A percentile compares a stretch with the other conserved stretches of the same genome.
These are phyloP conservation scores for Gillenia trifoliata DNA, from an alignment of 306 rosid genomes.

Conservation along the genomic window DNA sequence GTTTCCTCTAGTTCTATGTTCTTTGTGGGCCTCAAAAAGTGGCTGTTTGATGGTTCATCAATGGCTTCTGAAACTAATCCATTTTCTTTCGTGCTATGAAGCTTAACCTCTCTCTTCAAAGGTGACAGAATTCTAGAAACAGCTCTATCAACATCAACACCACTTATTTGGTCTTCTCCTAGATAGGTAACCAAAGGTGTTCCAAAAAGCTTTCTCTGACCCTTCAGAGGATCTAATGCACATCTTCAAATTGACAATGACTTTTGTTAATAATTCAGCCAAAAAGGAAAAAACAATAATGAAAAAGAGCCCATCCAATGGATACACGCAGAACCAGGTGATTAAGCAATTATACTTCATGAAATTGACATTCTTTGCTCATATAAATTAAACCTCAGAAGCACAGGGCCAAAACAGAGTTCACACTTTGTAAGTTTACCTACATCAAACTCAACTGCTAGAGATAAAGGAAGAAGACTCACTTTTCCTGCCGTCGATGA, in stretches of 20 bases:
- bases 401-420: not conserved
- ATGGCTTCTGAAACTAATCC: conserved; percentile 49
- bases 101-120: conserved; percentile 51
- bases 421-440: not conserved
- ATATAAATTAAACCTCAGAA: not conserved
- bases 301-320: not conserved
- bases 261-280: not conserved
- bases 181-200: conserved; percentile 79
- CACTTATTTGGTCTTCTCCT: conserved; percentile 51
- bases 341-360: not conserved
- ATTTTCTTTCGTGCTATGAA: conserved; percentile 63
- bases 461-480: conserved; percentile 32
- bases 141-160: conserved; percentile 47
- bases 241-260: conserved; percentile 30
- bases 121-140: conserved; percentile 67
- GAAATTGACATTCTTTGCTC: not conserved
- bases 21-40: conserved; percentile 29
- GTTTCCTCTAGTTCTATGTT: conserved; percentile 43
- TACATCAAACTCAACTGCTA: conserved; percentile 8
- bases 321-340: not conserved
- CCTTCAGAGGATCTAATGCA: conserved; percentile 49
- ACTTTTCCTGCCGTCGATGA: conserved; percentile 76
- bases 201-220: conserved; percentile 74
- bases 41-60: conserved; percentile 47
- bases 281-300: not conserved